Conservation (phyloP, 768 basidiomycete genomes). For the Tulasnella sp. region DNA sequence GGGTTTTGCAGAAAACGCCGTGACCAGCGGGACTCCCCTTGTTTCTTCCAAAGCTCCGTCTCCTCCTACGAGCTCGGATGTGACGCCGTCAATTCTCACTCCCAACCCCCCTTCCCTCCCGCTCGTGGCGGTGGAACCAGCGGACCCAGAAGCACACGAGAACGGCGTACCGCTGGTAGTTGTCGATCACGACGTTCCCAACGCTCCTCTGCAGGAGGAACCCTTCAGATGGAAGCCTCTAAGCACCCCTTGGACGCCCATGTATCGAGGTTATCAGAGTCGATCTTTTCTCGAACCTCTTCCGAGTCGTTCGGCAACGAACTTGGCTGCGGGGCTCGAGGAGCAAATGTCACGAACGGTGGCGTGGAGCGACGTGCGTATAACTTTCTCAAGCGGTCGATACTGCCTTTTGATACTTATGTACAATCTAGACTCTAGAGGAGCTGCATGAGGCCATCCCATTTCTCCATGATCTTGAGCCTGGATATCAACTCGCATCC, state of each 20-base stretch:
- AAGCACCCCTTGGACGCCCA: background rate
- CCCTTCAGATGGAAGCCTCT: background rate
- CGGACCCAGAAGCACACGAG: too few species aligned
- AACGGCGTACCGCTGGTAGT: too few species aligned
- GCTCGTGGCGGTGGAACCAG: too few species aligned
- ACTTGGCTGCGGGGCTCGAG: background rate
- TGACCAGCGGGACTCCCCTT: too few species aligned
- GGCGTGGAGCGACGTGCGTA: background rate
- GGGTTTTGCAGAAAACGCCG: too few species aligned
- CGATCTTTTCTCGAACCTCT: background rate
- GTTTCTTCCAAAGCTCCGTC: too few species aligned
- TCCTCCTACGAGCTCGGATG: too few species aligned
- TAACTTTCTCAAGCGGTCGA: background rate
- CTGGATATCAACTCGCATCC: constrained; percentile 1
- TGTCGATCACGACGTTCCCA: background rate
- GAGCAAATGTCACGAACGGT: background rate
- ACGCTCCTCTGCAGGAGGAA: background rate
- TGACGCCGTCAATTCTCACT: too few species aligned
- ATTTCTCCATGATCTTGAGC: background rate
- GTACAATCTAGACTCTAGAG: background rate
- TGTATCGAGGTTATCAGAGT: background rate
- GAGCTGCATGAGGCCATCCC: background rate
- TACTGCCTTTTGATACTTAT: background rate
- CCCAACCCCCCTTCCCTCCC: too few species aligned
- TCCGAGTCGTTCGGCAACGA: background rate